Evolutionary conservation across 805 yeast species (phyloP).

Genomic region (Barnettozyma vustinii): DNA sequence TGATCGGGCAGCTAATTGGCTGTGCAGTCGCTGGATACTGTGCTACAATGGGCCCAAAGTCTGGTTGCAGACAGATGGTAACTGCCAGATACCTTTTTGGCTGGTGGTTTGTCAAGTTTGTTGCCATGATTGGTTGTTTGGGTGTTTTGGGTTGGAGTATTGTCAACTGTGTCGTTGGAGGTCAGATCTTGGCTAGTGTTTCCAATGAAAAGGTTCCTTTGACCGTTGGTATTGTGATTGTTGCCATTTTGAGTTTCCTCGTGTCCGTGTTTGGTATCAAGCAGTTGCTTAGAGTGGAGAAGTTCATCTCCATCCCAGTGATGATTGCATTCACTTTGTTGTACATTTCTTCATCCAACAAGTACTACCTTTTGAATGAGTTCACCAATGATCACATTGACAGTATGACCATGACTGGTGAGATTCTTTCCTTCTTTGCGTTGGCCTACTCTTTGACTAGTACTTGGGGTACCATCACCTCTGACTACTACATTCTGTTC

Average conservation of each 20-base stretch:
- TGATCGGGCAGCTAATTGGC: conserved; percentile 61
- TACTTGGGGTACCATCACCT: conserved; percentile 85
- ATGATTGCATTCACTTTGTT: conserved; percentile 59
- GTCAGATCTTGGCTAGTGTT: conserved; percentile 67
- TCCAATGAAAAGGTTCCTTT: conserved; percentile 63
- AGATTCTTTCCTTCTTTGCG: conserved; percentile 66
- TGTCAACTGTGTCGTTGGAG: conserved; percentile 85
- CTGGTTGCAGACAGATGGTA: conserved; percentile 88
- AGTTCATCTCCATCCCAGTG: conserved; percentile 63
- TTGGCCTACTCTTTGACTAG: conserved; percentile 73
- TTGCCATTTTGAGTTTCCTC: conserved; percentile 54
- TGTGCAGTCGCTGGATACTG: conserved; percentile 78
- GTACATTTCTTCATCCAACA: conserved; percentile 54
- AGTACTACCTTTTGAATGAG: conserved; percentile 31
- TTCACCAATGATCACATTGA: conserved; percentile 30
- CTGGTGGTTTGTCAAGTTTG: conserved; percentile 76
- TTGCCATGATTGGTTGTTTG: conserved; percentile 62
- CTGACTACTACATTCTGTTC: conserved; percentile 77
- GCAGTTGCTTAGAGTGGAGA: conserved; percentile 62
- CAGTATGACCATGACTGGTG: conserved; percentile 48
- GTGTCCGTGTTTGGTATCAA: conserved; percentile 78
- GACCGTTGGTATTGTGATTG: conserved; percentile 69
- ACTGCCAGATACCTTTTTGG: conserved; percentile 78
- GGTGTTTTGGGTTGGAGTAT: conserved; percentile 94
- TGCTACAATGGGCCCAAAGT: conserved; percentile 82